Evolutionary conservation across 257 asterid species (phyloP), one percentile per base, ranked within the genome.

Genomic region (Paraleonurus japonicus): DNA sequence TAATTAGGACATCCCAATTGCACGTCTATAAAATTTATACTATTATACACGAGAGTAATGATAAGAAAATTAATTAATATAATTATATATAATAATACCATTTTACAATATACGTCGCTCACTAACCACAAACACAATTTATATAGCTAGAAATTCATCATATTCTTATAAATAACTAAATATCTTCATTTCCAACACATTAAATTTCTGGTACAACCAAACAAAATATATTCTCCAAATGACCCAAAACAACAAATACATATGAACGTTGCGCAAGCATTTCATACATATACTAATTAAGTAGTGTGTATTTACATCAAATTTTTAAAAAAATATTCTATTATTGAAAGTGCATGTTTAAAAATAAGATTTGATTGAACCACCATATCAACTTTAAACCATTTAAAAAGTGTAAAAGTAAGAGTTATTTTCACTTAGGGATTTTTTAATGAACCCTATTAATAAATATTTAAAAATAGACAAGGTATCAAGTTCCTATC

Each of bases 351-450:
- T 28, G 69, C 61, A 27, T 27, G 72, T 10, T 76, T 7, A 75
- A 66, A 37, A 71, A 71, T 41, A 22, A 60, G 71, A 39, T 66
- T n/a, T 64, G 53, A 72, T 30, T 62, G 59, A 80, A 68, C 76
- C 45, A 79, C 76, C 81, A 57, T 54, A 72, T 72, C 81, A 76
- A 47, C 53, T 68, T 32, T 10, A 62, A 13, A 63, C 71, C 66
- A 65, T 63, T 11, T 0, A 73, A 75, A 55, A 80, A 67, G 48
- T 26, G 33, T 48, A 68, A 55, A 72, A 74, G 70, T 71, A 37
- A 57, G 73, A 55, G 61, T 16, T 69, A 72, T 47, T 72, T 66
- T 47, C 64, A 13, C 63, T 43, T 45, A 47, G n/a, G 48, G 23
- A 50, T 41, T 68, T 55, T 71, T 67, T 54, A 65, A 67, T 65